Evolutionary conservation across 2,329 filamentous ascomycete genomes (phyloP).

Genomic region (Xylaria sp.): DNA sequence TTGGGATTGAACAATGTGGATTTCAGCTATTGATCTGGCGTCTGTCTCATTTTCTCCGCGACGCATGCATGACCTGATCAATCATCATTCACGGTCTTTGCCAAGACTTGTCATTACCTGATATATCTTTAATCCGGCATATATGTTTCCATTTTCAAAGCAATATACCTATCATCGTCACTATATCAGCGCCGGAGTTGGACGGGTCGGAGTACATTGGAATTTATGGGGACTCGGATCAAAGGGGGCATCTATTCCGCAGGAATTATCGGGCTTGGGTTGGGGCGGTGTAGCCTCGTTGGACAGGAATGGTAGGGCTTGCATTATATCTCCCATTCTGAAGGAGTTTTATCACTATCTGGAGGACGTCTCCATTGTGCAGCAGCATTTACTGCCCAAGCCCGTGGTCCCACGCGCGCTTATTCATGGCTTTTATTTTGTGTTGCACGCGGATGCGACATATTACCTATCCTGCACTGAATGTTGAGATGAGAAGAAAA

Average conservation of each 20-base stretch:
- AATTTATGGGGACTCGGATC: conserved; percentile 13
- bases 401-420: background rate
- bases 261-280: conserved; percentile 14
- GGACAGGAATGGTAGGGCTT: conserved; percentile 9
- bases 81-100: background rate
- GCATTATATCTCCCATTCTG: conserved; percentile 7
- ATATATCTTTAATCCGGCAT: conserved; percentile 18
- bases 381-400: background rate
- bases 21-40: conserved; percentile 51
- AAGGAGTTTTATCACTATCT: conserved; percentile 1
- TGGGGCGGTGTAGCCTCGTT: conserved; percentile 1
- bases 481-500: background rate
- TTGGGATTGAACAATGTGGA: conserved; percentile 52
- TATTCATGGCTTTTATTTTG: conserved; percentile 4
- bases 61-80: conserved; percentile 1
- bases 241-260: conserved; percentile 12
- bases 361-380: background rate
- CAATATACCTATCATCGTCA: conserved; percentile 23
- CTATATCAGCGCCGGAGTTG: conserved; percentile 32
- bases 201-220: conserved; percentile 20
- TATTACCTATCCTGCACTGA: background rate
- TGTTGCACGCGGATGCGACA: too few relatives aligned
- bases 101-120: conserved; percentile 11
- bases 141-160: conserved; percentile 24
- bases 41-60: background rate